A percentile compares a stretch with the other conserved stretches of the same genome.
Conservation (phyloP, 106 monocot genomes). For the Dendrobium chrysotoxum region DNA sequence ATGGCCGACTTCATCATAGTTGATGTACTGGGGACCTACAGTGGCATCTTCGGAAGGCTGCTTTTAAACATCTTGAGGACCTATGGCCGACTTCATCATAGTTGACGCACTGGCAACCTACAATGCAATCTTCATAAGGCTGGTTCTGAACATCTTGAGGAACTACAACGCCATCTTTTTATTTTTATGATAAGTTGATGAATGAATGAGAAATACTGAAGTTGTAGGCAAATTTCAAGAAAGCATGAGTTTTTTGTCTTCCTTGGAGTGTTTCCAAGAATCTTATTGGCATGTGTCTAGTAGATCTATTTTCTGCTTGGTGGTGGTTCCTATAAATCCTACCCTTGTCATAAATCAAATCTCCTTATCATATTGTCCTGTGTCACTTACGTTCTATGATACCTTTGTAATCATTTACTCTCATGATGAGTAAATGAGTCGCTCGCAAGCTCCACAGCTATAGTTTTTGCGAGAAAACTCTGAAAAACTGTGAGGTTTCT, state of each 20-base stretch:
- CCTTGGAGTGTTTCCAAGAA: background rate
- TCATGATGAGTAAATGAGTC: background rate
- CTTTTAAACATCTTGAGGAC: too few species aligned
- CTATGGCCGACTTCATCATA: too few species aligned
- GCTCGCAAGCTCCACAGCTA: background rate
- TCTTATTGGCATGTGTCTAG: background rate
- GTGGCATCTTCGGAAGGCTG: too few species aligned
- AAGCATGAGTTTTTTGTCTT: background rate
- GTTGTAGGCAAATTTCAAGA: background rate
- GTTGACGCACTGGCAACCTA: too few species aligned
- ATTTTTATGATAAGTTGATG: background rate
- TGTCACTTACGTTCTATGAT: background rate
- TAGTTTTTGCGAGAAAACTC: background rate
- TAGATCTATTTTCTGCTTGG: background rate
- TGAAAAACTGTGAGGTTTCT: background rate
- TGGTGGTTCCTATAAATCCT: background rate
- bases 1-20: too few species aligned
- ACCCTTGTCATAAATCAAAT: background rate
- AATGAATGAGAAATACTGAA: background rate
- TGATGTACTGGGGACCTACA: too few species aligned
- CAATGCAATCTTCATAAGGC: too few species aligned
- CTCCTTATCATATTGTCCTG: background rate
- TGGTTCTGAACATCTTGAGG: too few species aligned
- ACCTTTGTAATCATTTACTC: background rate
- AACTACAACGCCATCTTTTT: background rate